Base-by-base conservation (phyloP, 139 green algal genomes). In the Auxenochlorella pyrenoidosa region DNA sequence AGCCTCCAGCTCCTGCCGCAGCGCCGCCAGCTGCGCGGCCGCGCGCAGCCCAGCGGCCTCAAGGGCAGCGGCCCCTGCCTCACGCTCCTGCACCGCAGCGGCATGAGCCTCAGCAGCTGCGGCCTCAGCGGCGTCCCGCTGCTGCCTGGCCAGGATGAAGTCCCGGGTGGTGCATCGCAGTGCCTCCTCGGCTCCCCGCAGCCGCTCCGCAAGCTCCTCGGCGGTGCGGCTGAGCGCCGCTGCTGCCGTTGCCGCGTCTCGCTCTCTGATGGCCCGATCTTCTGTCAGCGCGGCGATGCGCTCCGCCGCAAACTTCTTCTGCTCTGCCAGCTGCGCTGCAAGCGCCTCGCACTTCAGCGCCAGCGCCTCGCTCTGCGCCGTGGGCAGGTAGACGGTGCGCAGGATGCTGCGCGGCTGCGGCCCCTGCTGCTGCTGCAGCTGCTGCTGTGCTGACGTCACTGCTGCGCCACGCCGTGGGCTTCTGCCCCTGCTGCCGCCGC, bases 251-350 rank as follows among this genome's bases (percentile, higher is more conserved):
- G 92, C 91, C 90, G 96, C 93, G 82, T 97, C 95, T 58, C 91
- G 82, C 81, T 96, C 92, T 3, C 94, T 87, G 40, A 97, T 95
- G 22, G 92, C 90, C n/a, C 94, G 83, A 88, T 97, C 95, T 72
- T 96, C 92, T 82, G 96, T 75, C 88, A 98, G 90, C 19, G 96
- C 94, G 2, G 90, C 92, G 0, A 97, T 90, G 32, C 93, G 91
- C 94, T 98, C 96, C 36, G 84, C 86, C 0, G 92, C 90, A 75
- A 97, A 94, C 63, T 95, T 92, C 73, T 91, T 95, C 93, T 98
- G 94, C 78, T 98, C 95, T 38, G 93, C 93, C 41, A 98, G 91
- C 90, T 98, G 95, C 0, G 95, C 94, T 76, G 97, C 90, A 65
- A 98, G 89, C 0, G 93, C 93, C 85, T 97, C 94, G 21, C 97